phyloP scores from a whole-genome alignment of 148 eudicot genomes.

The Rhododendron vialii region DNA sequence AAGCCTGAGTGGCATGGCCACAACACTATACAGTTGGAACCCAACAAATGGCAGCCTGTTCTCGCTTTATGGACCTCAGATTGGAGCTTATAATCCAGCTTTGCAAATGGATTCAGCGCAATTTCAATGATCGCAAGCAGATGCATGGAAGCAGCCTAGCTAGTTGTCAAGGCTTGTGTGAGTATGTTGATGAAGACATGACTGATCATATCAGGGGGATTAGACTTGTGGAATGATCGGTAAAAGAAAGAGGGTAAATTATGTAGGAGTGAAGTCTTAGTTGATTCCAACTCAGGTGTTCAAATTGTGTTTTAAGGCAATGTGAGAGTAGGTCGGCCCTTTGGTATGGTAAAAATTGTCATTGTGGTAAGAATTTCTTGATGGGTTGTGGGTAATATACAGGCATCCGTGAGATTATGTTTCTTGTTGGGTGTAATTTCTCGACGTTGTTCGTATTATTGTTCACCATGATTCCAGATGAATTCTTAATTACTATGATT shows the following conservation, averaged over 20 bases:
- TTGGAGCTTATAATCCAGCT: slow-evolving; percentile 17
- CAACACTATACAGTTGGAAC: slow-evolving; percentile 20
- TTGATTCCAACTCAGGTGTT: slow-evolving; percentile 13
- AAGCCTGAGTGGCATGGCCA: slow-evolving; percentile 11
- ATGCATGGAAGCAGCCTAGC: background rate
- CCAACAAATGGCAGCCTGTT: slow-evolving; percentile 12
- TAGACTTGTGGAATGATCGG: background rate
- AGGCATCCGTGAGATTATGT: background rate
- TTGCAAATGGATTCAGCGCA: slow-evolving; percentile 21
- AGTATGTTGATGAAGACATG: background rate
- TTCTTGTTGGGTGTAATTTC: background rate
- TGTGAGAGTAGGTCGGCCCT: background rate
- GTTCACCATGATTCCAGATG: slow-evolving; percentile 2
- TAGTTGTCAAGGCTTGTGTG: background rate
- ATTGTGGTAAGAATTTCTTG: background rate
- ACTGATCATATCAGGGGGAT: background rate
- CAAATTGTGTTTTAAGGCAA: background rate
- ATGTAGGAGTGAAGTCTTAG: slow-evolving; percentile 13
- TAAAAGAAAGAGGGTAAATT: background rate
- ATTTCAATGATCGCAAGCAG: background rate
- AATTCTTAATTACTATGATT: background rate
- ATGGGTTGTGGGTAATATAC: background rate
- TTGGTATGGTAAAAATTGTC: background rate
- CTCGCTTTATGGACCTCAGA: slow-evolving; percentile 7
- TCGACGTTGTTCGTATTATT: background rate